Evolutionary conservation across 2,329 filamentous ascomycete genomes (phyloP), one percentile per base, ranked within the genome.

Genomic region (Xylariaceae sp.): DNA sequence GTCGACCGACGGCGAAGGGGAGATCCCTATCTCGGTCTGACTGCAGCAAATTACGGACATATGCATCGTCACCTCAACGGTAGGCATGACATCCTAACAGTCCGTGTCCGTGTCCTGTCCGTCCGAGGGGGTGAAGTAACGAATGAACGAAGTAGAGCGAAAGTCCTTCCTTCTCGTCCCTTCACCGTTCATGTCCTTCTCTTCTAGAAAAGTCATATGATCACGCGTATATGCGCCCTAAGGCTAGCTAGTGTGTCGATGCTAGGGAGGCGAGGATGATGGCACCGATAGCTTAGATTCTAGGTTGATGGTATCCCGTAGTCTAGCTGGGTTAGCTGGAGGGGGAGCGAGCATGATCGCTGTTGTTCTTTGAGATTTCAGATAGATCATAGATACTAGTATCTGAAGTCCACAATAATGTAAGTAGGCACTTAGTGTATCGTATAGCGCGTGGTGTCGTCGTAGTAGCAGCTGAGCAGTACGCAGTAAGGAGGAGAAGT

Each of bases 161-260:
- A 30, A 30, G 23, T 30, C 23, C 23, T 30, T 30, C 23, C 23
- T 30, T 30, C 23, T 30, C 23, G 23, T 30, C 23, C 3, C 4
- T 30, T 30, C 23, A 30, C 23, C 23, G 23, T 30, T 30, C 23
- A 4, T 30, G 23, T 30, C 13, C 15, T 45, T 44, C 45, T 53
- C 18, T 50, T n/a, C 18, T 18, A 45, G 47, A 44, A 9, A 63
- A 56, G 62, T 63, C 62, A 63, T 57, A 63, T 63, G 62, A 63
- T 56, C 55, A 35, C 55, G 23, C 47, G 49, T 53, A 51, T 50
- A 62, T 63, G 62, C 59, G 59, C 56, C 59, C 44, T 35, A 35
- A 34, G 23, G 23, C 9, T 35, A 51, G 49, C 10, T 7, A 30
- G 23, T 30, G 23, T 15, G 2, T 13, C 5, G 23, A 34, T 50